These are phyloP conservation scores for Syzygium aromaticum DNA, from an alignment of 345 rosid species.

Conservation along the genomic window DNA sequence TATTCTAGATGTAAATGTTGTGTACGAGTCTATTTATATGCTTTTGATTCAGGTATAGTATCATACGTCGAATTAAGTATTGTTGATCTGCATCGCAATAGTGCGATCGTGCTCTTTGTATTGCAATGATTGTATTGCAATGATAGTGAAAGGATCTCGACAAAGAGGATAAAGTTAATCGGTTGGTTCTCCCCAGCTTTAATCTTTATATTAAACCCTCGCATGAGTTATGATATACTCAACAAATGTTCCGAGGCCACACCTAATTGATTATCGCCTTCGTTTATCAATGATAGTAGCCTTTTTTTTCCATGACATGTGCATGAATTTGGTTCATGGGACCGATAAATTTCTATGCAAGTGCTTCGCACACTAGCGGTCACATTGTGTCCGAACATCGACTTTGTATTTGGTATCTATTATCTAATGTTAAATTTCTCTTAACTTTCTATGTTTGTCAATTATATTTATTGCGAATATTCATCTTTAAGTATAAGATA, in stretches of 20 bases:
- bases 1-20: background rate
- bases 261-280: background rate
- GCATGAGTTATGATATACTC: background rate
- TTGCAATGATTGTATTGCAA: background rate
- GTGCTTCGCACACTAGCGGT: background rate
- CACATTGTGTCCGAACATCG: background rate
- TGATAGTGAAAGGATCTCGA: constrained; percentile 2
- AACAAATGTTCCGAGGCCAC: background rate
- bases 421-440: background rate
- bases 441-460: background rate
- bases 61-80: background rate
- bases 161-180: constrained; percentile 21
- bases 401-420: background rate
- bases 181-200: background rate
- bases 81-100: background rate
- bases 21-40: background rate
- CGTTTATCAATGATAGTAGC: background rate
- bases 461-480: background rate
- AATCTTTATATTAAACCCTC: background rate
- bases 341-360: background rate
- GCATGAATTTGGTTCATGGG: background rate
- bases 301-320: background rate
- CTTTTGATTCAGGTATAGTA: background rate
- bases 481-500: background rate
- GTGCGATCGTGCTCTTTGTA: background rate